Evolutionary conservation across 306 rosid genomes (phyloP).

Genomic region (Glycine soja): DNA sequence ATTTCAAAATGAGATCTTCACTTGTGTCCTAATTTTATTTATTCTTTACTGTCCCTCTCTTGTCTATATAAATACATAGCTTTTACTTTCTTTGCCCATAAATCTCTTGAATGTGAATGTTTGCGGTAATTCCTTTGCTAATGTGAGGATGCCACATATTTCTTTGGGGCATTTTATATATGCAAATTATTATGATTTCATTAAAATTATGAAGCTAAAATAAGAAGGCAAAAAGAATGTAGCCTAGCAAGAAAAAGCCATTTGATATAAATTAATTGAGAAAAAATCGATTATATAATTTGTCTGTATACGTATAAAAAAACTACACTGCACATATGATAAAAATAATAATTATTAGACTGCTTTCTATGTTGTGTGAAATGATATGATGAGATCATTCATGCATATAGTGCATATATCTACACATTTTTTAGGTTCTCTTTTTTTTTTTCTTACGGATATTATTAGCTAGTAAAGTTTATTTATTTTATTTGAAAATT

Average conservation of each 20-base stretch:
- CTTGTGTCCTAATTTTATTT: slow-evolving; percentile 7
- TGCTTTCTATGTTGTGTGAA: too few species aligned
- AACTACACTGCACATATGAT: too few species aligned
- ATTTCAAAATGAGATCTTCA: slow-evolving; percentile 12
- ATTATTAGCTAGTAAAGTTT: too few species aligned
- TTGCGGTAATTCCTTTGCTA: not conserved
- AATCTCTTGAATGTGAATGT: not conserved
- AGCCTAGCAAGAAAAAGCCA: not conserved
- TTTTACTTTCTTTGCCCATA: slow-evolving; percentile 6
- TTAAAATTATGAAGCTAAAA: not conserved
- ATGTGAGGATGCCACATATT: too few species aligned
- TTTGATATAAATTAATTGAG: not conserved
- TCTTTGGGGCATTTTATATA: not conserved
- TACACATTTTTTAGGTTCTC: too few species aligned
- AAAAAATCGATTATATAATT: not conserved
- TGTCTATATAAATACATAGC: not conserved
- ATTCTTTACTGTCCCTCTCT: slow-evolving; percentile 14
- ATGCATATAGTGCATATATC: too few species aligned
- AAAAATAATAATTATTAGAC: too few species aligned
- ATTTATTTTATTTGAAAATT: not conserved
- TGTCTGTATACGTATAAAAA: too few species aligned
- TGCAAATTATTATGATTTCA: slow-evolving; percentile 9
- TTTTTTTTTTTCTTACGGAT: too few species aligned
- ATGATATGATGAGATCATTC: too few species aligned
- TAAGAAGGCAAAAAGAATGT: not conserved